A percentile compares a stretch with the other conserved stretches of the same genome.
phyloP scores from a whole-genome alignment of 768 basidiomycete species.

The Lentinula lateritia region DNA sequence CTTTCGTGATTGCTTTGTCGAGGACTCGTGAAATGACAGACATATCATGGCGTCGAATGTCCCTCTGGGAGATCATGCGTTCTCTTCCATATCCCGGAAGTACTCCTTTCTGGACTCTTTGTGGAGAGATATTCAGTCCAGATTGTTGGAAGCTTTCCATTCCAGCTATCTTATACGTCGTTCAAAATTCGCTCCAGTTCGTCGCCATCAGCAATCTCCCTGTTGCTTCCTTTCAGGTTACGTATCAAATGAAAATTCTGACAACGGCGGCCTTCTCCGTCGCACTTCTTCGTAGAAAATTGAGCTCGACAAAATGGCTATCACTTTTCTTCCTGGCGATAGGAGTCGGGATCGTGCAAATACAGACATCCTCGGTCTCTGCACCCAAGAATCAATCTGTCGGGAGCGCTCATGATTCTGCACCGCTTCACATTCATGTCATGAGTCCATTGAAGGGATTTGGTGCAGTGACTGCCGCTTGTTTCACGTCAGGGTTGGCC shows the following conservation, averaged over 20 bases:
- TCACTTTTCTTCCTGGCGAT: slow-evolving; percentile 83
- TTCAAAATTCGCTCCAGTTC: slow-evolving; percentile 97
- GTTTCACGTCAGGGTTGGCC: slow-evolving; percentile 85
- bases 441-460: slow-evolving; percentile 85
- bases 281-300: slow-evolving; percentile 67
- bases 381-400: slow-evolving; percentile 33
- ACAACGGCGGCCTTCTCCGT: slow-evolving; percentile 95
- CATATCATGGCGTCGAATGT: slow-evolving; percentile 33
- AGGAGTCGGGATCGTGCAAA: slow-evolving; percentile 93
- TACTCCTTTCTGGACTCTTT: slow-evolving; percentile 48
- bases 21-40: slow-evolving; percentile 40
- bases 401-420: slow-evolving; percentile 65
- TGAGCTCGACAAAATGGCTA: slow-evolving; percentile 78
- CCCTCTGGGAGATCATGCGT: slow-evolving; percentile 29
- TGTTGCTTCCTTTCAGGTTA: slow-evolving; percentile 96
- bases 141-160: slow-evolving; percentile 99
- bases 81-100: slow-evolving; percentile 40
- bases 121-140: slow-evolving; percentile 72
- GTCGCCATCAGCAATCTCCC: slow-evolving; percentile 94
- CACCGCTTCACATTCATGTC: slow-evolving; percentile 53
- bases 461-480: slow-evolving; percentile 76
- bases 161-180: slow-evolving; percentile 89
- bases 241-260: slow-evolving; percentile 98
- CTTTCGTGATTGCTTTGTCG: slow-evolving; percentile 76
- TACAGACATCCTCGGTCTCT: slow-evolving; percentile 56